Evolutionary conservation across 2,329 filamentous ascomycete genomes (phyloP).

Genomic region (Triangularia verruculosa): DNA sequence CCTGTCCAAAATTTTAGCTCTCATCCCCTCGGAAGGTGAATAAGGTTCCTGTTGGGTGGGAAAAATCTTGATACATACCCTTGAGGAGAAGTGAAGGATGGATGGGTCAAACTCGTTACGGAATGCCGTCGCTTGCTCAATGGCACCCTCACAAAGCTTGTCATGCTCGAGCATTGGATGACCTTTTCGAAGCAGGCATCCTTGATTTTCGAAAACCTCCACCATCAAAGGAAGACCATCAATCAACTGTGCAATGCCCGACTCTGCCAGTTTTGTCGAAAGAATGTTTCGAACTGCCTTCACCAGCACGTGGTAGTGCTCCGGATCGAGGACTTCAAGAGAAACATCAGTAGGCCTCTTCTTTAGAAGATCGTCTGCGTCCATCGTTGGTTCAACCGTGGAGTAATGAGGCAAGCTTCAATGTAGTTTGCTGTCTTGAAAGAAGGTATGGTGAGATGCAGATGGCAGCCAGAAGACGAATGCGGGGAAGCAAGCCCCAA

Average conservation of each 20-base stretch:
- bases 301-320: conserved; percentile 1
- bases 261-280: conserved; percentile 4
- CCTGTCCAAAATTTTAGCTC: neutral
- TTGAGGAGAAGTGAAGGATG: neutral
- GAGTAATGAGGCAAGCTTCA: neutral
- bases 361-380: neutral
- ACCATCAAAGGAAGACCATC: conserved; percentile 5
- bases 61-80: neutral
- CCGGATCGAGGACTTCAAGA: conserved; percentile 1
- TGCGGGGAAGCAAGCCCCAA: neutral
- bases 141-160: conserved; percentile 3
- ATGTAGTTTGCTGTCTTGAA: neutral
- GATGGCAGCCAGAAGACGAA: neutral
- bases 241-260: conserved; percentile 6
- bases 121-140: neutral
- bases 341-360: neutral
- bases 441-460: neutral
- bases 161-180: conserved; percentile 10
- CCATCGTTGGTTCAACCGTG: neutral
- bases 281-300: conserved; percentile 6
- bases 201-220: neutral
- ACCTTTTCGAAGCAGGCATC: neutral
- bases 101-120: neutral
- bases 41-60: too few species aligned
- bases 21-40: too few species aligned